Evolutionary conservation across 1,139 yeast species (phyloP), one percentile per base, ranked within the genome.

Genomic region (Yamadazyma songkhlaensis): DNA sequence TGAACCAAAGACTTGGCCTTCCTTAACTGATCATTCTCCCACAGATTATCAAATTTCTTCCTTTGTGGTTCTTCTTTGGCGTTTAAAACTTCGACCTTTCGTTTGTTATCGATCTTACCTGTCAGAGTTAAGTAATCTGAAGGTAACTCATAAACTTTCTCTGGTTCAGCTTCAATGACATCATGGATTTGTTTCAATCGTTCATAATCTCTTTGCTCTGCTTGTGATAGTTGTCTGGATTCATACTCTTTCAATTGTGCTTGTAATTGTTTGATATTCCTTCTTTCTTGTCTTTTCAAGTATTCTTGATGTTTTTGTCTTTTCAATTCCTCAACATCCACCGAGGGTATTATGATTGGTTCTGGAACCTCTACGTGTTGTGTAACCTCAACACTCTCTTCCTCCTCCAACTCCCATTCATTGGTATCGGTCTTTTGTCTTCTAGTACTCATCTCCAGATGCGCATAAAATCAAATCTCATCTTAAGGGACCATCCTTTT

Each of bases 11-110:
- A 59, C 35, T 59, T 60, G 0, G 84, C 83, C 43, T 74, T 72
- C n/a, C 64, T 54, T 13, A 74, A 58, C 51, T 84, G 90, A 21
- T 79, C 80, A 2, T 58, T 50, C 50, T 83, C 92, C 94, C 94
- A 85, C 37, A 68, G 72, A 34, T 70, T 72, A 33, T 66, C 72
- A 48, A 67, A 42, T 9, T 42, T 26, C 31, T 35, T 31, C 21
- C 40, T 38, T 10, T 24, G 9, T 9, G 33, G 33, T 2, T 32
- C 31, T 12, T 37, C 26, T 29, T 56, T 53, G 20, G 71, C 53
- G 12, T 62, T 69, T 1, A 68, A 54, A 2, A 57, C 47, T 9
- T 64, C 67, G 11, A 44, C 49, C 51, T 80, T 82, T 35, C 77
- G 62, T 51, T 69, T 73, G 25, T 65, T 62, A 44, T 80, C 84